Evolutionary conservation across 331 rosid genomes (phyloP).

Genomic region (Prunus yedoensis): DNA sequence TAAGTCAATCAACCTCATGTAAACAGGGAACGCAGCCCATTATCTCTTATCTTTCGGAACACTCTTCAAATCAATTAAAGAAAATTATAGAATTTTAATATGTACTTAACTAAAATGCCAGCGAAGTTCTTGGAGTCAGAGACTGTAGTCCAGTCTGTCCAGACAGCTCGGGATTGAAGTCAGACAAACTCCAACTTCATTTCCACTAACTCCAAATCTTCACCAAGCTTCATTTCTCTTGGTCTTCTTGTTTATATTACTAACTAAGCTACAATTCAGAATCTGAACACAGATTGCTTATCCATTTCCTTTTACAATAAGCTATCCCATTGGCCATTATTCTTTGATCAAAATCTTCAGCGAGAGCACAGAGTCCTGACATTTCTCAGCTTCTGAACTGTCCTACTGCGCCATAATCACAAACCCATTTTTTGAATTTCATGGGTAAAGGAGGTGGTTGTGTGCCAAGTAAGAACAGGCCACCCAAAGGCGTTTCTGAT

Average conservation of each 20-base stretch:
- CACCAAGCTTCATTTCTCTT: background rate
- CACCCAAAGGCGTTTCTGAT: slow-evolving; percentile 27
- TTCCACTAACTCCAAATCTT: slow-evolving; percentile 1
- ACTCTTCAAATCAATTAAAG: too few relatives aligned
- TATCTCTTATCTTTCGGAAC: too few relatives aligned
- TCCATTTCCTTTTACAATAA: background rate
- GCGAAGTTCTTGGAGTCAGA: background rate
- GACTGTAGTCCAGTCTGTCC: background rate
- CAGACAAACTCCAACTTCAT: background rate
- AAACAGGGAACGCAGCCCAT: too few relatives aligned
- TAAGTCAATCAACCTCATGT: too few relatives aligned
- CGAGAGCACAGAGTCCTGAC: background rate
- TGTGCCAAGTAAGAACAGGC: slow-evolving; percentile 64
- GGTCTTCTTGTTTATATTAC: background rate
- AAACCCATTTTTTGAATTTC: slow-evolving; percentile 12
- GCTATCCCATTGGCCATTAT: background rate
- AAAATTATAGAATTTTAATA: too few relatives aligned
- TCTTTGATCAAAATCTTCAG: background rate
- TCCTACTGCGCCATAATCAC: background rate
- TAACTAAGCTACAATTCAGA: background rate
- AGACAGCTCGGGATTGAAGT: slow-evolving; percentile 9
- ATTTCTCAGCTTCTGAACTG: too few relatives aligned
- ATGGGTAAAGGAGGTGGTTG: slow-evolving; percentile 93
- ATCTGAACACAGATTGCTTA: background rate
- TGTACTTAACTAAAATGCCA: background rate